Base-by-base conservation (phyloP, 441 rosid genomes). In the Brassica balearica region DNA sequence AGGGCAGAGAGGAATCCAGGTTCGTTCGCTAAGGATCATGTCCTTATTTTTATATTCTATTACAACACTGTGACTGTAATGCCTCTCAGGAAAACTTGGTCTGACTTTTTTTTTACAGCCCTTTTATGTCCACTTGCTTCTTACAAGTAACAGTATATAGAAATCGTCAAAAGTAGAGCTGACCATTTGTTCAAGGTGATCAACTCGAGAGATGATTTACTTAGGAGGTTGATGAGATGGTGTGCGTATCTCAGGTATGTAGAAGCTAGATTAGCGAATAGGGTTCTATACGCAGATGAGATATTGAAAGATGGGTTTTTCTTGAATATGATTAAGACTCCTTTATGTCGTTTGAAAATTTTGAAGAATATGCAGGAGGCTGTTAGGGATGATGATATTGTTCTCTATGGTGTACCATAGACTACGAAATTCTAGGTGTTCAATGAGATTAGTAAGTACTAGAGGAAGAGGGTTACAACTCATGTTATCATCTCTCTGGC, bases 401-500 rank as follows among this genome's bases (percentile, higher is more conserved):
- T 32, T 6, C 5, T 32, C 36, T 4, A 5, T 32, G 36, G 36
- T 32, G 1, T 32, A 32, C 36, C 36, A 32, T 32, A 6, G 6
- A 32, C 7, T 4, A 1, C 4, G 36, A 1, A 3, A 27, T 27
- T 3, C 32, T 27, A 27, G 32, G 32, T 27, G 32, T 5, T 27
- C 32, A 27, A 27, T 32, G 36, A 32, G 36, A 94, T 94, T 68
- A 88, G 90, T 32, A 83, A 61, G 55, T 94, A 92, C 66, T 96
- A 97, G 97, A 88, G 91, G 74, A 97, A 94, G 82, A 90, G 98
- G 81, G 78, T 92, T 68, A 85, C 93, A 0, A 46, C 81, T 76
- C 98, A 97, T 6, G 84, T 94, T 7, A 87, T 96, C 71, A 90
- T 96, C 63, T 94, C 98, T 51, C 79, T 96, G 61, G 92, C 99